Base-by-base conservation (phyloP, 164 flowering plant genomes). In the Vitis rupestris region DNA sequence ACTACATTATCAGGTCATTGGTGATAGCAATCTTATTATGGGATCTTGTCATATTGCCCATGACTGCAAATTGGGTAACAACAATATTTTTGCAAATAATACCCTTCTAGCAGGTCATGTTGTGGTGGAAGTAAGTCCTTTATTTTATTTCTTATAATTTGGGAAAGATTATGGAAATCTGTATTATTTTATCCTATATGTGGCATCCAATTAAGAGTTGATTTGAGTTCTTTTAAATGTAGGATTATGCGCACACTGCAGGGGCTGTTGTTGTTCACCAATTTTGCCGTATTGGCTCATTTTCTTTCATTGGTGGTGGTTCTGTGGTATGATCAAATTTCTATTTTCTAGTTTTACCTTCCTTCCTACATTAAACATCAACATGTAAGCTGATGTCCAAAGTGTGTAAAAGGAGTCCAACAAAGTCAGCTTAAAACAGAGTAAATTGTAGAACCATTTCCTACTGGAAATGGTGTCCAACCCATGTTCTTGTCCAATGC, bases 11-110 rank as follows among this genome's bases (percentile, higher is more conserved):
- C 82, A 95, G 99, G 87, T 91, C 53, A 91, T 95, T 77, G 97
- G 97, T 62, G 80, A 83, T 73, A 84, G 81, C 79, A 91, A 95
- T 86, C 93, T 95, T 65, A 89, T 95, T 48, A 95, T 95, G 99
- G 98, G 99, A 3, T 88, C 94, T 63, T 90, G 99, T 77, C 99
- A 93, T 81, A 82, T 93, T 69, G 99, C 99, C 49, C 99, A 95
- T 82, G 99, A 95, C 78, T 95, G 97, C 89, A 93, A 87, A 83
- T 82, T 95, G 70, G 97, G 99, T 1, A 80, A 78, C 83, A 81
- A 79, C 79, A 93, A 86, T 74, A 91, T 95, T 78, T 84, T 95
- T 79, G 98, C 98, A 47, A 93, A 93, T 72, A 88, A 76, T 73
- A 93, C 97, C 58, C 97, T 95, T 78, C 71, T 95, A 67, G 99